These are phyloP conservation scores for Vaccinium vitisidaea DNA, from an alignment of 148 eudicot species.

Conservation along the genomic window DNA sequence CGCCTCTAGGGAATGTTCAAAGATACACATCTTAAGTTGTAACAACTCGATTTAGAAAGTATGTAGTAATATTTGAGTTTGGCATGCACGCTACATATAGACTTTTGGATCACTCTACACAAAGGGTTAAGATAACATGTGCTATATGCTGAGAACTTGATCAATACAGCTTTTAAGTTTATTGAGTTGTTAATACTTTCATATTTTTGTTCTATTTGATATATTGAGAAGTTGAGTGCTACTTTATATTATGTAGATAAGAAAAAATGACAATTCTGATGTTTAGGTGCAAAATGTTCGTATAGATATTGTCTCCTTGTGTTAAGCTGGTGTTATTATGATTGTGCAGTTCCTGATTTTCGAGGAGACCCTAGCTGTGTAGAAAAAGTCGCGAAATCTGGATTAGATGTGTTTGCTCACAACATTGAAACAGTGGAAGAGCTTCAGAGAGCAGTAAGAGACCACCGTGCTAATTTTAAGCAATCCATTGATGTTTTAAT, in stretches of 20 bases:
- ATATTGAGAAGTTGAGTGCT: background rate
- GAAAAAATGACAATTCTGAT: background rate
- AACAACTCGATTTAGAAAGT: background rate
- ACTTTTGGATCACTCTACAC: background rate
- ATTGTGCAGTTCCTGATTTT: constrained; percentile 84
- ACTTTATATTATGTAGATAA: background rate
- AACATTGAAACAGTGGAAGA: constrained; percentile 98
- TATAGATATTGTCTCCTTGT: background rate
- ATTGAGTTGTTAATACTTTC: background rate
- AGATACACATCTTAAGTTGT: background rate
- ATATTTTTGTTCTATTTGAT: background rate
- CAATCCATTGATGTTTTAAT: constrained; percentile 83
- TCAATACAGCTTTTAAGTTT: background rate
- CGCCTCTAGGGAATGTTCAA: background rate
- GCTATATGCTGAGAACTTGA: background rate
- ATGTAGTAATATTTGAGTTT: background rate
- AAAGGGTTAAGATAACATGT: background rate
- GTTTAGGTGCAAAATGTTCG: background rate
- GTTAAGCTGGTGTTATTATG: constrained; percentile 7
- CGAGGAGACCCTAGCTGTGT: constrained; percentile 80
- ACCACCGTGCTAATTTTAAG: constrained; percentile 91
- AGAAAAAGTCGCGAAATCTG: constrained; percentile 83
- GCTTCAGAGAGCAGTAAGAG: constrained; percentile 84
- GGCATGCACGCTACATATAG: background rate
- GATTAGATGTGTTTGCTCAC: constrained; percentile 91